Evolutionary conservation across 305 asterid species (phyloP), one percentile per base, ranked within the genome.

Genomic region (Withania somnifera): DNA sequence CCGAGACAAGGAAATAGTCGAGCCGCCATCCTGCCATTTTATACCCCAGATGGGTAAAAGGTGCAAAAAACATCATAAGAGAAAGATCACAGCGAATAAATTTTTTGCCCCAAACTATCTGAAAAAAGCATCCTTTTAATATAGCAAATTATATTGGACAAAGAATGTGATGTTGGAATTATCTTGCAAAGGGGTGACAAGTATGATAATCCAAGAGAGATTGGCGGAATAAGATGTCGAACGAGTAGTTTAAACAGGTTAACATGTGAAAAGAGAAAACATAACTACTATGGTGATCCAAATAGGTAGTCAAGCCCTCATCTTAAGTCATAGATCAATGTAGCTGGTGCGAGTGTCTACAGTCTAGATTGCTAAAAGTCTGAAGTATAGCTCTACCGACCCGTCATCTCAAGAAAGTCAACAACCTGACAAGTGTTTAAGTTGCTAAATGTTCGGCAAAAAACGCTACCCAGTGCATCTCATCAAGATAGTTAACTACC

Each of bases 1-100:
- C 92, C 8, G 99, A 94, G 40, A 84, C 92, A 24, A 96, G 98
- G 90, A 96, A 96, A 86, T 96, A 94, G 84, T 96, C 99, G 6
- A 94, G 97, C 87, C 98, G 82, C 98, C 99, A 96, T 81, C 98
- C 98, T 94, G 87, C 68, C 26, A 50, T 7, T 28, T 34, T 28
- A 22, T 30, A 10, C n/a, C 50, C 52, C 47, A 63, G 58, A 45
- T 4, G 51, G 22, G 9, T 24, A 79, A 63, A 28, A 58, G 24
- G 40, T 19, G 71, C 20, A 57, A 1, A 66, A 57, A 20, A 40
- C 30, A 42, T 79, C 45, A 2, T 50, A 50, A 28, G 19, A 24
- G 10, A 45, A 71, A 15, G 58, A 71, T 22, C 57, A 40, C 15
- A 42, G 28, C 8, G 50, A 22, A 24, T 13, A 63, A 36, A 14